Conservation (phyloP, 495 filamentous ascomycete genomes). For the Symbiotaphrina buchneri region DNA sequence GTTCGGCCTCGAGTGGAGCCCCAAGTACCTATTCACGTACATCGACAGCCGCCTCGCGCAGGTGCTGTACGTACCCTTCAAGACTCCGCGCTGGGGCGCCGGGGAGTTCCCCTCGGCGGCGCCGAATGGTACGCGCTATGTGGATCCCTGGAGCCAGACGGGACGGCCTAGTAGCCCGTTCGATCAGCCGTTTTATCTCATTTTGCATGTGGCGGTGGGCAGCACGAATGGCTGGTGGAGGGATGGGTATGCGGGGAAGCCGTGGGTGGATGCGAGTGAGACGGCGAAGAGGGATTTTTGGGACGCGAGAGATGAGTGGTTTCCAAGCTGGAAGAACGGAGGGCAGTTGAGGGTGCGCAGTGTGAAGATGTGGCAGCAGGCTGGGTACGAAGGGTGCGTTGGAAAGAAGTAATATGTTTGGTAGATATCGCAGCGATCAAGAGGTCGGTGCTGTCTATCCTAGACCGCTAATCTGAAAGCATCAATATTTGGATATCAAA, state of each 20-base stretch:
- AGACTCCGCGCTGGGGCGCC: slow-evolving; percentile 43
- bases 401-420: no score
- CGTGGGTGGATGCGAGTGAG: slow-evolving; percentile 48
- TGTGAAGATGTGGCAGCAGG: slow-evolving; percentile 67
- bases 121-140: slow-evolving; percentile 40
- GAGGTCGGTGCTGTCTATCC: no score
- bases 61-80: slow-evolving; percentile 58
- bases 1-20: slow-evolving; percentile 66
- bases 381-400: no score
- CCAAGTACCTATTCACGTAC: slow-evolving; percentile 77
- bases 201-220: slow-evolving; percentile 64
- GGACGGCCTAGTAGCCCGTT: slow-evolving; percentile 46
- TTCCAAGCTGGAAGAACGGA: slow-evolving; percentile 43
- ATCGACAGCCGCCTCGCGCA: slow-evolving; percentile 59
- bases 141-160: slow-evolving; percentile 45
- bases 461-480: no score
- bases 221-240: slow-evolving; percentile 72
- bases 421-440: no score
- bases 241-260: slow-evolving; percentile 45
- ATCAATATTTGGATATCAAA: no score
- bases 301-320: slow-evolving; percentile 40
- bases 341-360: slow-evolving; percentile 49
- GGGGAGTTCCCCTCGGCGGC: slow-evolving; percentile 48
- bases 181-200: slow-evolving; percentile 62
- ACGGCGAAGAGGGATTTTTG: slow-evolving; percentile 56